Conservation (phyloP, 257 asterid genomes). For the Gynochthodes officinalis region DNA sequence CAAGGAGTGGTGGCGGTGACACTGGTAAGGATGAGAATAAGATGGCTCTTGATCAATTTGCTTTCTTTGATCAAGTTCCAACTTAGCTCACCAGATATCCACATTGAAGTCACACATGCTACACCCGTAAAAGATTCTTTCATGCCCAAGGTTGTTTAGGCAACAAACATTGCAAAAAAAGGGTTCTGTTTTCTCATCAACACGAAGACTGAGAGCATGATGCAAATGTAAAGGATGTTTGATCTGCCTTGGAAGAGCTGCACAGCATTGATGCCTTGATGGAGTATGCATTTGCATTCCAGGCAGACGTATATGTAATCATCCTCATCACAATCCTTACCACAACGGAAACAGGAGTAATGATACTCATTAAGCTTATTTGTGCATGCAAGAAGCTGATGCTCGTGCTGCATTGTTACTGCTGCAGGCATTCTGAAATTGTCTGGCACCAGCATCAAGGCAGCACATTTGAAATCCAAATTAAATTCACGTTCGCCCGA, state of each 20-base stretch:
- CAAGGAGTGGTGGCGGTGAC: not conserved
- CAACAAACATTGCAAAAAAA: not conserved
- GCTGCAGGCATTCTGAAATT: no score
- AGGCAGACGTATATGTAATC: not conserved
- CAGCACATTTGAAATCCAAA: no score
- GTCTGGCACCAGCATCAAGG: no score
- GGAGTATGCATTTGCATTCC: not conserved
- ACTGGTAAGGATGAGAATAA: not conserved
- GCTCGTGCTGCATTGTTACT: no score
- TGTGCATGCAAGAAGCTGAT: no score
- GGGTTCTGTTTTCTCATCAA: not conserved
- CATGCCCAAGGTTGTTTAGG: not conserved
- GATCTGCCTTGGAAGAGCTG: not conserved
- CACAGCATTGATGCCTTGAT: not conserved
- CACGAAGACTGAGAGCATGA: not conserved
- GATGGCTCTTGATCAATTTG: no score
- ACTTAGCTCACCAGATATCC: not conserved
- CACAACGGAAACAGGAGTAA: no score
- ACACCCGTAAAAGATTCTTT: not conserved
- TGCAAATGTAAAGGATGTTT: not conserved
- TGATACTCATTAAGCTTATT: no score
- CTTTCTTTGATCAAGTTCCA: not conserved
- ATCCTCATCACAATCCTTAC: not conserved
- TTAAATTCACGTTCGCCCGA: no score
- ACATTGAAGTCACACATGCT: not conserved